Percentiles rank a stretch among this genome's conserved stretches.
Evolutionary conservation across 2,329 filamentous ascomycete genomes (phyloP).

Genomic region (Sporothrix pseudoabietina): DNA sequence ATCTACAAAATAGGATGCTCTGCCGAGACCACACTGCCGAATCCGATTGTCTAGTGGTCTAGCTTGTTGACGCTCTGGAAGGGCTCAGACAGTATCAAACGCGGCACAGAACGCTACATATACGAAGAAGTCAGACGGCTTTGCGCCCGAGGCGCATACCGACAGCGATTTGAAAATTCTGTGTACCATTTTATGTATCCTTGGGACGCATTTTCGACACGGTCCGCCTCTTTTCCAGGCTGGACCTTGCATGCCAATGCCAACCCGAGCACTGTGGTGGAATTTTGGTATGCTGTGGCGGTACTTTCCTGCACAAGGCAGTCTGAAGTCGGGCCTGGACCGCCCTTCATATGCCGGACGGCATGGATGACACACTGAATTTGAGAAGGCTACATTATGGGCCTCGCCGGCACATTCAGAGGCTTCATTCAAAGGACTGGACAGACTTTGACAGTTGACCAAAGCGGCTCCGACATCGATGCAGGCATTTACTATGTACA

Average conservation of each 20-base stretch:
- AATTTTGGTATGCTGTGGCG: background rate
- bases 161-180: background rate
- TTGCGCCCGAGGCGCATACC: background rate
- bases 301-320: background rate
- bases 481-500: background rate
- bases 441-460: background rate
- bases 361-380: background rate
- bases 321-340: background rate
- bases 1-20: background rate
- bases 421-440: background rate
- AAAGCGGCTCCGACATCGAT: background rate
- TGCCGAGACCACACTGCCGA: background rate
- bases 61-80: background rate
- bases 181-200: conserved; percentile 15
- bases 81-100: background rate
- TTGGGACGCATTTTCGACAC: background rate
- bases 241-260: conserved; percentile 28
- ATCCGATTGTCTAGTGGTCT: background rate
- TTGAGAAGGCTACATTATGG: background rate
- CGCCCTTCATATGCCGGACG: background rate
- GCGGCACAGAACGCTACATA: background rate
- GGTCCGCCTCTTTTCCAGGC: background rate
- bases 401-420: background rate
- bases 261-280: background rate
- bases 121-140: background rate